Base-by-base conservation (phyloP, 2,329 filamentous ascomycete species). In the Aspergillus ruber region DNA sequence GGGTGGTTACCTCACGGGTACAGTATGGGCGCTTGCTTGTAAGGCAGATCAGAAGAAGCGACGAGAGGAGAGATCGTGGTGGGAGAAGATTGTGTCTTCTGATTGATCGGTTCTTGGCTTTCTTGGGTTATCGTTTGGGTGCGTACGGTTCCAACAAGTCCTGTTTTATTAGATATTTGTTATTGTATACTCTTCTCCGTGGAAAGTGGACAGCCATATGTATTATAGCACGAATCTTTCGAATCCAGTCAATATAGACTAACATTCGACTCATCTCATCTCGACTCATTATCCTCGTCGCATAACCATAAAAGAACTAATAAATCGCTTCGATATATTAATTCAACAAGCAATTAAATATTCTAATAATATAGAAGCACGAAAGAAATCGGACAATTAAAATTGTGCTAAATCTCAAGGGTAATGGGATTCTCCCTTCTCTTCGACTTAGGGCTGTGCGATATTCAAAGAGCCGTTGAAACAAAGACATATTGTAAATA, bases 1-100 rank as follows among this genome's bases (percentile, higher is more conserved):
- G 29, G 68, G 68, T 21, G 72, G 72, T 1, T 70, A 70, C 50
- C 52, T 67, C 4, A 56, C 62, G 5, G 72, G 72, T 38, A 56
- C 61, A 2, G 52, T 57, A 6, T 59, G 51, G 44, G 52, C 52
- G 6, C 13, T 46, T 13, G 45, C 40, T 18, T 52, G 45, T 27
- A 55, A 53, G n/a, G 42, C 10, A 6, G 49, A 49, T 29, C 50
- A 54, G 21, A 45, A 43, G 43, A 49, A 57, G 27, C 43, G 42
- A 29, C 47, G 47, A 32, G 42, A 54, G 40, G 50, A 54, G 29
- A 55, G 18, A 46, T 50, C 45, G 10, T 56, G 51, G 55, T 49
- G 49, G 32, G 49, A 53, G 12, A 49, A 45, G 41, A 13, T 44
- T 10, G 42, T 46, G 15, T 41, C 36, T 15, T 20, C 36, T 20